A percentile compares a stretch with the other conserved stretches of the same genome.
phyloP scores from a whole-genome alignment of 2,329 filamentous ascomycete genomes.

The Aspergillus amoenus region DNA sequence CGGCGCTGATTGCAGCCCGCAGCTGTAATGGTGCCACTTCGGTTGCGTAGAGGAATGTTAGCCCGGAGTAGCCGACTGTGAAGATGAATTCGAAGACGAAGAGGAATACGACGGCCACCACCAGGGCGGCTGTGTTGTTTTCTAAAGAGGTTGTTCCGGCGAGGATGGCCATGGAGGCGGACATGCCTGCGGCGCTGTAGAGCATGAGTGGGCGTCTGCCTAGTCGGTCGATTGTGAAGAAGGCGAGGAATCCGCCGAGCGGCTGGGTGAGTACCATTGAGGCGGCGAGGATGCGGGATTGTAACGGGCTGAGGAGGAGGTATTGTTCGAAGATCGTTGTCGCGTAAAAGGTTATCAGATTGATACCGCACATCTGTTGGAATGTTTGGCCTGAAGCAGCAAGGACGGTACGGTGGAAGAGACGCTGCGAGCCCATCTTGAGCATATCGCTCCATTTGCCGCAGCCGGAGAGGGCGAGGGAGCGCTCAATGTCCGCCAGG shows the following conservation, averaged over 20 bases:
- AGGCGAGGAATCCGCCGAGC: slow-evolving; percentile 45
- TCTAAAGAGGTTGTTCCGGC: slow-evolving; percentile 51
- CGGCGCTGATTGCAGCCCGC: slow-evolving; percentile 53
- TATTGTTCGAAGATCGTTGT: slow-evolving; percentile 41
- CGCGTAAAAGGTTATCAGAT: slow-evolving; percentile 38
- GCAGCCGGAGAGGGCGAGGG: slow-evolving; percentile 42
- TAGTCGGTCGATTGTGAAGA: slow-evolving; percentile 47
- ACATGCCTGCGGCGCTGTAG: slow-evolving; percentile 30
- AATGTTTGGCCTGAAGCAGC: slow-evolving; percentile 36
- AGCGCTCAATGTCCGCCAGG: slow-evolving; percentile 33
- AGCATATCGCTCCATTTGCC: slow-evolving; percentile 39
- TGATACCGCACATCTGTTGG: slow-evolving; percentile 40
- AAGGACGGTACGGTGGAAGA: slow-evolving; percentile 35
- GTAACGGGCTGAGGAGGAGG: slow-evolving; percentile 21
- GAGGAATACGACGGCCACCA: slow-evolving; percentile 56
- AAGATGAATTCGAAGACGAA: slow-evolving; percentile 63
- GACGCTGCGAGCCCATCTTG: slow-evolving; percentile 34
- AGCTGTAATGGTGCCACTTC: slow-evolving; percentile 51
- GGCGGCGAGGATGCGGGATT: slow-evolving; percentile 29
- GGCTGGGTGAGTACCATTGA: slow-evolving; percentile 32
- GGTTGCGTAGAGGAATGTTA: slow-evolving; percentile 61
- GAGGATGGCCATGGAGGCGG: slow-evolving; percentile 37
- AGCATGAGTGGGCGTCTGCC: slow-evolving; percentile 39
- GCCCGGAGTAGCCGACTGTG: slow-evolving; percentile 58
- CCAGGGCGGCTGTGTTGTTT: slow-evolving; percentile 48